Conservation (phyloP, 768 basidiomycete genomes). For the Asterophora parasitica region DNA sequence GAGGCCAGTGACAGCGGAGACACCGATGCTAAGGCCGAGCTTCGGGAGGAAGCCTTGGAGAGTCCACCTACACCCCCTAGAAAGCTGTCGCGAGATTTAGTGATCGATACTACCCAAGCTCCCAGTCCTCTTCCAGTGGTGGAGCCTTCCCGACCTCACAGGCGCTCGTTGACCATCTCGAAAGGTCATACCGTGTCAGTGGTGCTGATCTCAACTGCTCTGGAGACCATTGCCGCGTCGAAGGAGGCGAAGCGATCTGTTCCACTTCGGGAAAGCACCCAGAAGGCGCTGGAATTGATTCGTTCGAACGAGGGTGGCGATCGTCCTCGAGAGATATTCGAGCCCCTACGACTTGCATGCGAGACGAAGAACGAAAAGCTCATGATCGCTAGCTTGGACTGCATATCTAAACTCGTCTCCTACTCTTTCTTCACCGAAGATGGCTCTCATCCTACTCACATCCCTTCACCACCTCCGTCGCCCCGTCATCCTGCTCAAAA, state of each 20-base stretch:
- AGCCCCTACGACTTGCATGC: constrained; percentile 93
- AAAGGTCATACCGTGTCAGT: constrained; percentile 72
- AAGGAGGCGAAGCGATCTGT: constrained; percentile 83
- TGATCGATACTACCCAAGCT: constrained; percentile 1
- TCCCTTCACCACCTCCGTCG: constrained; percentile 76
- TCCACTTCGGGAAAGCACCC: constrained; percentile 79
- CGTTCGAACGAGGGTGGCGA: constrained; percentile 70
- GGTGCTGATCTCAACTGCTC: constrained; percentile 76
- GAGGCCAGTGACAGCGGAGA: constrained; percentile 2
- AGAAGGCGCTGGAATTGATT: constrained; percentile 78
- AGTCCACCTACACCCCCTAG: constrained; percentile 14
- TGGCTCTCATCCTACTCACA: constrained; percentile 31
- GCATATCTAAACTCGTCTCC: constrained; percentile 95
- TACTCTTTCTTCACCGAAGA: constrained; percentile 93
- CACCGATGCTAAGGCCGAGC: background rate
- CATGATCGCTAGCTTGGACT: constrained; percentile 95
- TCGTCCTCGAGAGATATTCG: constrained; percentile 83
- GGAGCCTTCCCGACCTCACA: constrained; percentile 29
- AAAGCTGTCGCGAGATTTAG: constrained; percentile 3
- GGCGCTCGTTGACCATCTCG: constrained; percentile 56
- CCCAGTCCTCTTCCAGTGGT: constrained; percentile 4
- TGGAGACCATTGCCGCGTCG: constrained; percentile 82
- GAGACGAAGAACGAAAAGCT: constrained; percentile 92
- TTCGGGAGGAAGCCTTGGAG: background rate
- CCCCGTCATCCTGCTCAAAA: constrained; percentile 45